Percentiles rank a stretch among this genome's conserved stretches.
phyloP scores from a whole-genome alignment of 75 land plant genomes.

The Pinus tabuliformis region DNA sequence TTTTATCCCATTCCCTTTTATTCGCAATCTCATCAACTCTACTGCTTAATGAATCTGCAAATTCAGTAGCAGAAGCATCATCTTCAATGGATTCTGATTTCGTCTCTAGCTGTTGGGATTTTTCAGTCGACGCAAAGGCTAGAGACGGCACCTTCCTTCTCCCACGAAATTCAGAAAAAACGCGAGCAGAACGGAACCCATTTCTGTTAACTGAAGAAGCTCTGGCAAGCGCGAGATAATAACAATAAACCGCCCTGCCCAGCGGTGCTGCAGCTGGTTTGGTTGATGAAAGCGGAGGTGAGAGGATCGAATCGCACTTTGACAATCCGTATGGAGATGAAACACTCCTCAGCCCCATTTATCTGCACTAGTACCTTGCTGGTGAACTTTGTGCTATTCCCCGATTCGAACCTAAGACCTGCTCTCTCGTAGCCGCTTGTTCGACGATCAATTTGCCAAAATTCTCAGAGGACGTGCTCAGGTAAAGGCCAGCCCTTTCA shows the following conservation, averaged over 20 bases:
- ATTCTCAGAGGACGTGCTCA: no score
- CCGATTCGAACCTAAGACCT: not conserved
- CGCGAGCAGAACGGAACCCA: no score
- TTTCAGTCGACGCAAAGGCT: not conserved
- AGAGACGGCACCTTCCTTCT: not conserved
- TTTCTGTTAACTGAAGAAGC: no score
- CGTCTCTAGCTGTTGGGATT: not conserved
- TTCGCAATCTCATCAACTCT: constrained; percentile 26
- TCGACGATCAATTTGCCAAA: no score
- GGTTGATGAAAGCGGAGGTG: not conserved
- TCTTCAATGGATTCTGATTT: not conserved
- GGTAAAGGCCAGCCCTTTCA: no score
- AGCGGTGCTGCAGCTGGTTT: not conserved
- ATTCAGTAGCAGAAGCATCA: constrained; percentile 5
- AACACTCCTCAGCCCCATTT: not conserved
- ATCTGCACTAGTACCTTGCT: not conserved
- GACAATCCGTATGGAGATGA: not conserved
- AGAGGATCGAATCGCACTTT: not conserved
- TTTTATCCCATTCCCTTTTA: constrained; percentile 35
- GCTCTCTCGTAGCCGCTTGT: no score
- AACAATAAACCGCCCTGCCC: not conserved
- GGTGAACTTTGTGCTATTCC: not conserved
- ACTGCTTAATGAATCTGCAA: constrained; percentile 2
- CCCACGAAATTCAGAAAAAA: not conserved
- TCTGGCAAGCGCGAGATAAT: not conserved